Evolutionary conservation across 768 basidiomycete genomes (phyloP).

Genomic region (Cystofilobasidium macerans): DNA sequence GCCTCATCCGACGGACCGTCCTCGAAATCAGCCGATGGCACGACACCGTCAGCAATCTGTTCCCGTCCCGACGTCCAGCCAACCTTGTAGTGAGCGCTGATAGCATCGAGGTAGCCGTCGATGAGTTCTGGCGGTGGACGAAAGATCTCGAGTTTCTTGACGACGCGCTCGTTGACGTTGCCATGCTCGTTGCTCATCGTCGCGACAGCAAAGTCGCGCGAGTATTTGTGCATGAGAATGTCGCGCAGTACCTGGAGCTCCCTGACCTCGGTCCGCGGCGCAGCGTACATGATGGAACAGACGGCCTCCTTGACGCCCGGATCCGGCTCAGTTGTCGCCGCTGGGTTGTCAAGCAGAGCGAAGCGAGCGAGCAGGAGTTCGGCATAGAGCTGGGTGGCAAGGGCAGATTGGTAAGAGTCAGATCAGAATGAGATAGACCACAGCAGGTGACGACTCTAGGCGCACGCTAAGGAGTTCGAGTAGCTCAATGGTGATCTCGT

Average conservation of each 20-base stretch:
- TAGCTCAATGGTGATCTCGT: slow-evolving; percentile 74
- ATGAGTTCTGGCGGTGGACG: slow-evolving; percentile 67
- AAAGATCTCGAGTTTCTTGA: slow-evolving; percentile 57
- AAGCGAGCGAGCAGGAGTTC: slow-evolving; percentile 90
- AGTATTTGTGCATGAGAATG: slow-evolving; percentile 90
- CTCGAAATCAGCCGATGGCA: neutral
- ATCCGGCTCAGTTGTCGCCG: slow-evolving; percentile 54
- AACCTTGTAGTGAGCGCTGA: slow-evolving; percentile 52
- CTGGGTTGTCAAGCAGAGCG: slow-evolving; percentile 58
- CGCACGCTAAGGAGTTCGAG: slow-evolving; percentile 68
- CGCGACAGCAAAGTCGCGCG: slow-evolving; percentile 74
- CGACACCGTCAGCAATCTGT: slow-evolving; percentile 24
- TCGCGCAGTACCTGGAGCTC: slow-evolving; percentile 85
- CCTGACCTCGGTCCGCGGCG: slow-evolving; percentile 80
- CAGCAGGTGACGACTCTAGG: neutral
- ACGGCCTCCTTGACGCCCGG: slow-evolving; percentile 76
- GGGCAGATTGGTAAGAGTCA: neutral
- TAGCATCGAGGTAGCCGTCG: slow-evolving; percentile 77
- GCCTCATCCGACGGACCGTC: slow-evolving; percentile 17
- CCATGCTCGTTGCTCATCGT: slow-evolving; percentile 74
- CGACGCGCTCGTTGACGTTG: slow-evolving; percentile 70
- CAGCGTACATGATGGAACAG: slow-evolving; percentile 76
- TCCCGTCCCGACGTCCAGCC: slow-evolving; percentile 31
- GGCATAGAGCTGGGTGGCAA: slow-evolving; percentile 53
- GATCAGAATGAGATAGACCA: neutral